Percentiles rank a stretch among this genome's conserved stretches.
Evolutionary conservation across 2,329 filamentous ascomycete genomes (phyloP).

Genomic region (Pseudocercospora crystallina): DNA sequence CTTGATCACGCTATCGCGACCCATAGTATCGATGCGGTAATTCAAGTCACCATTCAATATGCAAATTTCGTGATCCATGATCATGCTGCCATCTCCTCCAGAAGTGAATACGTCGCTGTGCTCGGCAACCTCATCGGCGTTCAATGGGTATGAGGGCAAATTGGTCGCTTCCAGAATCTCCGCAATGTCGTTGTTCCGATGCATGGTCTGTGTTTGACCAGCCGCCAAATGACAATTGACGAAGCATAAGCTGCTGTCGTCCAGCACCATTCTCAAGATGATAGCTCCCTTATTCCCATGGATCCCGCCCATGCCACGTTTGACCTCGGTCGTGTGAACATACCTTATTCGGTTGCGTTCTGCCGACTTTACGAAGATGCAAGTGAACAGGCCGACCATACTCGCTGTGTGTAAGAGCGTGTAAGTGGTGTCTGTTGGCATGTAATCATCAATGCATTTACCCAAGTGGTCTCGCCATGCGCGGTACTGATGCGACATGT

Average conservation of each 20-base stretch:
- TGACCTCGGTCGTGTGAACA: constrained; percentile 78
- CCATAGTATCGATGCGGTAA: constrained; percentile 97
- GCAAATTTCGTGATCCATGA: constrained; percentile 96
- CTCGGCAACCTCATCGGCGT: constrained; percentile 43
- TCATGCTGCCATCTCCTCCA: constrained; percentile 92
- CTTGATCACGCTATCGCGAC: constrained; percentile 84
- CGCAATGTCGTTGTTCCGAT: constrained; percentile 89
- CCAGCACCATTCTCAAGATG: constrained; percentile 84
- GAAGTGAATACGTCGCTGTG: constrained; percentile 78
- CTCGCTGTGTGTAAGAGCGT: constrained; percentile 84
- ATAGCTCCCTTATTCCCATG: constrained; percentile 97
- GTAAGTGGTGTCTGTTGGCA: constrained; percentile 75
- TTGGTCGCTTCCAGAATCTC: constrained; percentile 79
- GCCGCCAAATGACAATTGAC: constrained; percentile 97
- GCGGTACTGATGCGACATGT: constrained; percentile 96
- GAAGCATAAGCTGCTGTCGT: constrained; percentile 93
- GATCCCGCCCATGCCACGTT: constrained; percentile 90
- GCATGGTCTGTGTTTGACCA: constrained; percentile 83
- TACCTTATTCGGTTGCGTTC: constrained; percentile 75
- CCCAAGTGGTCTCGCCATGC: constrained; percentile 92
- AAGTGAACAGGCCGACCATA: constrained; percentile 92
- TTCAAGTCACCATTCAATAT: constrained; percentile 95
- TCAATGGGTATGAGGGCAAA: constrained; percentile 64
- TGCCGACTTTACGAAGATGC: constrained; percentile 85
- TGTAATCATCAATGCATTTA: constrained; percentile 76